Evolutionary conservation across 345 rosid species (phyloP), one percentile per base, ranked within the genome.

Genomic region (Eutrema heterophyllum): DNA sequence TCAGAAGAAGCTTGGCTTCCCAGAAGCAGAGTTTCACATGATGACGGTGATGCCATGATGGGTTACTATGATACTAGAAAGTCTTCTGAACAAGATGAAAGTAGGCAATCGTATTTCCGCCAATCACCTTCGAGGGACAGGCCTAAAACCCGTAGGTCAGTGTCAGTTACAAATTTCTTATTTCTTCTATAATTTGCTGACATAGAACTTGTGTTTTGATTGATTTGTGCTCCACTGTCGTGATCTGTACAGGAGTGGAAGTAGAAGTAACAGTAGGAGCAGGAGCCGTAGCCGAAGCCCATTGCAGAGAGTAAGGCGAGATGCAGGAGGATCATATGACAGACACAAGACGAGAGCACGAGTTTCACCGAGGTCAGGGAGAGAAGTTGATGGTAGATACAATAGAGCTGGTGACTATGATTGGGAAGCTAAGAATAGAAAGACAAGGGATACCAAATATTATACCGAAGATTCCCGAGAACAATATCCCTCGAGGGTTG

Each of bases 231-330:
- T 50, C 1, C 1, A 29, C 15, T 30, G 35, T 51, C 1, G 4
- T 3, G n/a, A 13, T 73, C 29, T 49, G 18, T 33, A 32, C 11
- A 76, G 74, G 59, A 76, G 75, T 55, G 75, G 80, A 39, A 75
- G 84, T 67, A 70, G 85, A 53, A 86, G 89, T 75, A 62, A 83
- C 64, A 91, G 89, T 46, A 18, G 78, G 50, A 86, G 89, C 70
- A 48, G 70, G 18, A 87, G 96, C 78, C 60, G 88, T 79, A 94
- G 98, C 81, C 63, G 86, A 74, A 94, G 96, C 57, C 97, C 99
- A 15, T 65, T 74, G 48, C 85, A 68, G 77, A 84, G 88, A 53
- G 81, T 82, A 76, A 84, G 88, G 82, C 81, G 81, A 80, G 92
- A 92, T 62, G 74, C 86, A 38, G 93, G 86, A 77, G 93, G 86